These are phyloP conservation scores for Pueraria montana DNA, from an alignment of 306 rosid species.

Conservation along the genomic window DNA sequence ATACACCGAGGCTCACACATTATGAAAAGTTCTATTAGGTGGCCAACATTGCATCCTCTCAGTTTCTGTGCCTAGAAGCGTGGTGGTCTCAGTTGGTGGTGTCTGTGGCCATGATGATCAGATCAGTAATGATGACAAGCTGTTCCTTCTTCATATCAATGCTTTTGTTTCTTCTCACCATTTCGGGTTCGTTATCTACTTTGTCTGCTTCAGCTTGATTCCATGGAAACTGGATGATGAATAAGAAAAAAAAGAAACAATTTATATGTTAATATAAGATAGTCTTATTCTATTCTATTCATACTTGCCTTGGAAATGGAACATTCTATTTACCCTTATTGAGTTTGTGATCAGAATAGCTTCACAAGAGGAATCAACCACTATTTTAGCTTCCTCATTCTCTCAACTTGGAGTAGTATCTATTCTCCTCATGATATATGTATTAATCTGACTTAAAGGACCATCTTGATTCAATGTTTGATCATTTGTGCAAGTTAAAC, in stretches of 20 bases:
- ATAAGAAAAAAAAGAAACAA: conserved; percentile 25
- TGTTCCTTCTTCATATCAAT: conserved; percentile 50
- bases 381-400: neutral
- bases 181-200: conserved; percentile 62
- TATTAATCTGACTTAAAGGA: conserved; percentile 4
- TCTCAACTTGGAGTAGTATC: conserved; percentile 31
- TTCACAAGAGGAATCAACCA: neutral
- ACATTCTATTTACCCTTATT: conserved; percentile 25
- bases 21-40: neutral
- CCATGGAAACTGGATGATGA: conserved; percentile 8
- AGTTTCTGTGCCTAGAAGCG: conserved; percentile 28
- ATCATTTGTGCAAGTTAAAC: neutral
- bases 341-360: conserved; percentile 6
- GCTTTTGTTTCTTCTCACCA: conserved; percentile 57
- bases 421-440: neutral
- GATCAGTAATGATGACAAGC: conserved; percentile 53
- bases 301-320: conserved; percentile 6
- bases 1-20: neutral
- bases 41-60: conserved; percentile 29
- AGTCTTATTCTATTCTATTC: conserved; percentile 31
- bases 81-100: neutral
- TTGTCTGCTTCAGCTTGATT: conserved; percentile 12
- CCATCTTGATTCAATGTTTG: neutral
- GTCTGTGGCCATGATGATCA: conserved; percentile 49
- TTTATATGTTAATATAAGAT: neutral